A percentile compares a stretch with the other conserved stretches of the same genome.
Evolutionary conservation across 2,329 filamentous ascomycete genomes (phyloP).

Genomic region (Salinomyces thailandicus): DNA sequence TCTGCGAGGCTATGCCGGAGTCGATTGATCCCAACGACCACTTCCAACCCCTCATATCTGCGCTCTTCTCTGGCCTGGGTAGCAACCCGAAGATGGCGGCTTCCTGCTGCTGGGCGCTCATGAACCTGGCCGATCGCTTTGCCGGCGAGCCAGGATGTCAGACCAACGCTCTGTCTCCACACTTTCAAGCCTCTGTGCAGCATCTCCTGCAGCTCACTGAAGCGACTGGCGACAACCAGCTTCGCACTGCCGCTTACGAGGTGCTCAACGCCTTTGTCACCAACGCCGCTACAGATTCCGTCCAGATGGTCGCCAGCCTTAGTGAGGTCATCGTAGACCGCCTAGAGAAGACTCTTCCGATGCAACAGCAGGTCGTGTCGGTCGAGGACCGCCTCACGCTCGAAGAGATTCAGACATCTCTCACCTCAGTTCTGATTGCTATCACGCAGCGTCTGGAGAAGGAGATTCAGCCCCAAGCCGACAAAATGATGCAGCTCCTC

Average conservation of each 20-base stretch:
- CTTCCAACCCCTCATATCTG: constrained; percentile 72
- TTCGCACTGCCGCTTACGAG: constrained; percentile 92
- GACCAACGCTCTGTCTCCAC: constrained; percentile 72
- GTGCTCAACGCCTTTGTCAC: constrained; percentile 91
- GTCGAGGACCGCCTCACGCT: constrained; percentile 93
- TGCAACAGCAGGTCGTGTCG: constrained; percentile 89
- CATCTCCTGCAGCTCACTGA: constrained; percentile 80
- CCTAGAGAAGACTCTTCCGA: constrained; percentile 75
- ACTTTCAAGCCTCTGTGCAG: constrained; percentile 86
- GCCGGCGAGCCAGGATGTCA: constrained; percentile 72
- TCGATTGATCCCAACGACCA: constrained; percentile 79
- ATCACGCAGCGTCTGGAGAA: constrained; percentile 86
- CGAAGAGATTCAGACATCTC: constrained; percentile 94
- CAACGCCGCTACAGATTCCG: constrained; percentile 78
- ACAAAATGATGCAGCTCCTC: constrained; percentile 85
- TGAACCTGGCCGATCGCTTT: constrained; percentile 96
- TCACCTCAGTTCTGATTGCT: constrained; percentile 80
- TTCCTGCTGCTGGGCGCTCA: constrained; percentile 97
- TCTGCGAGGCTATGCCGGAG: constrained; percentile 86
- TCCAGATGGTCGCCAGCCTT: constrained; percentile 67
- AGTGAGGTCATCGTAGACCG: constrained; percentile 85
- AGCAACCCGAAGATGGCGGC: constrained; percentile 94
- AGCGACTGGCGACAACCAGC: constrained; percentile 73
- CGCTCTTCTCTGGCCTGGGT: constrained; percentile 79
- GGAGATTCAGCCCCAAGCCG: constrained; percentile 80